Conservation (phyloP, 2,329 filamentous ascomycete genomes). For the Cadophora sp. region DNA sequence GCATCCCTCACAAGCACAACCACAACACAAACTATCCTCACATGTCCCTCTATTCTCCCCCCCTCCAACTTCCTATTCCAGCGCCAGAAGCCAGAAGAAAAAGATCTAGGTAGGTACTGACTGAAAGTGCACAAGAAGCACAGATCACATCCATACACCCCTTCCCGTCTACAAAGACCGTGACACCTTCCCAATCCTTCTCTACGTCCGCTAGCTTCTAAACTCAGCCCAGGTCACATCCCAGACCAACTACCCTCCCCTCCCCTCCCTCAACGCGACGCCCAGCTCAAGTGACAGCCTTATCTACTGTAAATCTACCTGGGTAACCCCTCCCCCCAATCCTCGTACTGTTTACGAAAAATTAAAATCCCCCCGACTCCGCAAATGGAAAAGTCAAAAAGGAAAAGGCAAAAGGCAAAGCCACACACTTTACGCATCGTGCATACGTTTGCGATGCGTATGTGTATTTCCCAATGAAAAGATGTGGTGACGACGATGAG, state of each 20-base stretch:
- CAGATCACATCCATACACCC: background rate
- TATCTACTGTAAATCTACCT: background rate
- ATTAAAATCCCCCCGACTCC: background rate
- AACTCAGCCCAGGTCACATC: background rate
- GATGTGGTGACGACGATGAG: too few relatives aligned
- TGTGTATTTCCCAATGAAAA: too few relatives aligned
- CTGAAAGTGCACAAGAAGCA: background rate
- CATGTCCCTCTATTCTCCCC: too few relatives aligned
- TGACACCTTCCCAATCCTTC: slow-evolving; percentile 7
- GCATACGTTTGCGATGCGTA: too few relatives aligned
- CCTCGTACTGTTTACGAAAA: background rate
- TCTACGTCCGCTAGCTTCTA: background rate
- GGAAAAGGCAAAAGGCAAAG: too few relatives aligned
- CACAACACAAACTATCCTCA: too few relatives aligned
- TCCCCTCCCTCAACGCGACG: background rate
- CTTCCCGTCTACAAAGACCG: background rate
- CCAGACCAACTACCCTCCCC: too few relatives aligned
- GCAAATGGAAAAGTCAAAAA: too few relatives aligned
- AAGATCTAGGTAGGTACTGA: background rate
- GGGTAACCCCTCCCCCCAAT: too few relatives aligned
- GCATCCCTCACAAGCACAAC: too few relatives aligned
- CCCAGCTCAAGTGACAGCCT: background rate
- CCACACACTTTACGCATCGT: too few relatives aligned
- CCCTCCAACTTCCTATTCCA: too few relatives aligned
- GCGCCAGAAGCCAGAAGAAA: background rate